Base-by-base conservation (phyloP, 371 early-diverging fungal species). In the Synchytrium microbalum region DNA sequence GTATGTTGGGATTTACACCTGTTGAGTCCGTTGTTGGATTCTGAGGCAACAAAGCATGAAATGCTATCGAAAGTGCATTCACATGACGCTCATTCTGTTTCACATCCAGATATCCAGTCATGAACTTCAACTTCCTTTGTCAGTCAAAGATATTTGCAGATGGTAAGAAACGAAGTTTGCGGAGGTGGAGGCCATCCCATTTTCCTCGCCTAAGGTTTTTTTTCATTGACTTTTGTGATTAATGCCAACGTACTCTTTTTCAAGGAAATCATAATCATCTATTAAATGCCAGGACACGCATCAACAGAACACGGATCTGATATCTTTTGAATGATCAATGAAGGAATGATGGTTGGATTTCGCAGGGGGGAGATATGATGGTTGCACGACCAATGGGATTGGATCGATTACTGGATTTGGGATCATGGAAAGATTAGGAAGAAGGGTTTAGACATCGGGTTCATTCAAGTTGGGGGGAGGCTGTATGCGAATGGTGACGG, bases 221-320 rank as follows among this genome's bases (percentile, higher is more conserved):
- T 51, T 51, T 8, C 56, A 13, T 55, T n/a, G 25, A 28, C 23
- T 13, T 55, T 24, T 13, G 13, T 55, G 13, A n/a, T 8, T 25
- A 8, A 8, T 8, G 5, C 28, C 56, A 24, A 13, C 8, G 8
- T 28, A n/a, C 56, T 13, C 13, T 55, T 2, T 25, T 72, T 86
- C 83, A 86, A 87, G 75, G 89, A 89, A 64, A 86, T 92, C 32
- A 79, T 89, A 76, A 83, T 86, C 25, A 86, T 88, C 0, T 89
- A 90, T 66, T 88, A 90, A 51, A 81, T 85, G 0, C 86, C 88
- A 0, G 77, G 86, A 54, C 75, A 88, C 27, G 72, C 82, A 2
- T 64, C 64, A 3, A 70, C 70, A 3, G 75, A 75, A 27, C 77
- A 78, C 10, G 82, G 81, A 61, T 72, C 76, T 60, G 78, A 85